These are phyloP conservation scores for Cryptococcus neoformans DNA, from an alignment of 1,284 basidiomycete species.

Conservation along the genomic window DNA sequence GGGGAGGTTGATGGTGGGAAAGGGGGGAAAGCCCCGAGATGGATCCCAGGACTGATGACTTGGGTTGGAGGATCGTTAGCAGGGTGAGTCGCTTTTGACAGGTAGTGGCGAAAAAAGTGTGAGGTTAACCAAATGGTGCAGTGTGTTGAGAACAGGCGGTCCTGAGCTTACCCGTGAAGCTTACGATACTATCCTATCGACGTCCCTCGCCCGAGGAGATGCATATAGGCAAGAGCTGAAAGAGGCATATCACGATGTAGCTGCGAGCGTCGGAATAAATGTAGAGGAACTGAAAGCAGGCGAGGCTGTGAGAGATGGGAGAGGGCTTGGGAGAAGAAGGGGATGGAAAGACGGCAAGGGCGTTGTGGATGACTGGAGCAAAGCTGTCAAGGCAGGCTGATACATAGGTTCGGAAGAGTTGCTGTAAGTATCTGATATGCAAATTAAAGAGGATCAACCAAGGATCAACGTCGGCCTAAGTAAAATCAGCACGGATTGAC, in stretches of 20 bases:
- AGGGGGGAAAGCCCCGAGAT: conserved; percentile 79
- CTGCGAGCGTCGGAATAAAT: conserved; percentile 26
- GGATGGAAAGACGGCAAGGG: conserved; percentile 31
- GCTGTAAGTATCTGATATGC: no score
- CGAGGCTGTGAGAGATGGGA: conserved; percentile 22
- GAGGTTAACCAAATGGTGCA: conserved; percentile 25
- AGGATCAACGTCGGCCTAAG: no score
- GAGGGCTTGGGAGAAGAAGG: conserved; percentile 19
- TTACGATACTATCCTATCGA: conserved; percentile 52
- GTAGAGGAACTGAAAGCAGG: conserved; percentile 48
- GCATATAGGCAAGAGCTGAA: conserved; percentile 49
- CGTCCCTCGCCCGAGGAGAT: conserved; percentile 23
- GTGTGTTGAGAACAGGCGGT: conserved; percentile 76
- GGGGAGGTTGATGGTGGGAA: conserved; percentile 51
- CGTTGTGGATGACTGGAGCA: conserved; percentile 77
- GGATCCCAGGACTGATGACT: conserved; percentile 69
- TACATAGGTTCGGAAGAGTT: background rate
- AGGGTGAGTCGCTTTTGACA: conserved; percentile 58
- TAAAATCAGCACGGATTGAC: no score
- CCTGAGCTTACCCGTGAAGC: conserved; percentile 74
- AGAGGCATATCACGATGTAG: conserved; percentile 38
- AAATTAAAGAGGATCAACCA: no score
- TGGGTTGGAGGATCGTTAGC: conserved; percentile 95
- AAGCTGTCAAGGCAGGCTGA: conserved; percentile 36
- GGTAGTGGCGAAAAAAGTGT: background rate